Evolutionary conservation across 805 yeast genomes (phyloP).

Genomic region (Nakazawaea ernobii): DNA sequence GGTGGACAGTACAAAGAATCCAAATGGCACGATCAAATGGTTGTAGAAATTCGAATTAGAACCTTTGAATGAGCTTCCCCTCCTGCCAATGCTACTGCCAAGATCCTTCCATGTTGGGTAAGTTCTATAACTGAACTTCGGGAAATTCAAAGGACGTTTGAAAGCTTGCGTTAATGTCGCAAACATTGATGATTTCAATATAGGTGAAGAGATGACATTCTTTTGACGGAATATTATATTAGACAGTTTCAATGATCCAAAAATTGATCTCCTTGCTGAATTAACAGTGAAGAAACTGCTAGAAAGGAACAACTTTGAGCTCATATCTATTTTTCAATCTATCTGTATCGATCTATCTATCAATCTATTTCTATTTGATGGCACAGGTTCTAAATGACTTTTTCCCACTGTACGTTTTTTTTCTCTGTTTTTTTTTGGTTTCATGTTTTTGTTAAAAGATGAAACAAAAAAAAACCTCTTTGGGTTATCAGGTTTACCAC

Average conservation of each 20-base stretch:
- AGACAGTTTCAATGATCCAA: not conserved
- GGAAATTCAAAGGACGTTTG: not conserved
- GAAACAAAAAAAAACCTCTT: too few species aligned
- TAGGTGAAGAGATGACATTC: not conserved
- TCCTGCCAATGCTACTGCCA: not conserved
- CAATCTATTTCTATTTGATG: too few species aligned
- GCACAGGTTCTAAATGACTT: too few species aligned
- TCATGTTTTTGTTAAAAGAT: too few species aligned
- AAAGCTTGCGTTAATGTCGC: not conserved
- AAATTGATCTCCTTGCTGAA: not conserved
- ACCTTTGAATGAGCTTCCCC: not conserved
- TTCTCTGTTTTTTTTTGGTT: too few species aligned
- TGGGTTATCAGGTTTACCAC: too few species aligned
- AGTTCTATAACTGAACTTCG: not conserved
- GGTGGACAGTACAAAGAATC: slow-evolving; percentile 4
- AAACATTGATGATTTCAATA: not conserved
- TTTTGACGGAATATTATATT: not conserved
- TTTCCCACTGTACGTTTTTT: too few species aligned
- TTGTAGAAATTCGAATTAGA: not conserved
- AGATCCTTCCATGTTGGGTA: slow-evolving; percentile 10
- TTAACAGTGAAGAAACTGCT: not conserved
- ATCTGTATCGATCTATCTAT: too few species aligned
- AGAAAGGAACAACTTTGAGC: not conserved
- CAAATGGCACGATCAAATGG: not conserved
- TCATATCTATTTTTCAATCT: not conserved